A percentile compares a stretch with the other conserved stretches of the same genome.
phyloP scores from a whole-genome alignment of 176 grass and related monocot genomes.

The Coix lacrymajobi region DNA sequence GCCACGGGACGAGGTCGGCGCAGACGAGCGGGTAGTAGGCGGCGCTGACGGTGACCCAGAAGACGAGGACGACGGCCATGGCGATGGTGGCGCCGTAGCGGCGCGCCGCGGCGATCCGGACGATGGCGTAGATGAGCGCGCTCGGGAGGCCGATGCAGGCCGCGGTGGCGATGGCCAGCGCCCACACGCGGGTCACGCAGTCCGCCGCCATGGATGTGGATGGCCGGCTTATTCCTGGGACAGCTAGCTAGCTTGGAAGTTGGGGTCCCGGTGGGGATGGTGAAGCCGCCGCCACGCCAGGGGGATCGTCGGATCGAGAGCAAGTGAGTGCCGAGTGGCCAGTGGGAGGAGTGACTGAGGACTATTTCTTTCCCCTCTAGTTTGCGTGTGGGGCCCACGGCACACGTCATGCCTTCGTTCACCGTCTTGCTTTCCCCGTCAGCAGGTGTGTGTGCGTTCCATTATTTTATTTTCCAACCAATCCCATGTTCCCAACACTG shows the following conservation, averaged over 20 bases:
- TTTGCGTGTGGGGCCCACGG: background rate
- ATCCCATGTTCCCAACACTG: too few species aligned
- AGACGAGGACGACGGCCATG: background rate
- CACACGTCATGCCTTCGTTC: background rate
- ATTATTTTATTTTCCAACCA: too few species aligned
- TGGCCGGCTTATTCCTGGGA: too few species aligned
- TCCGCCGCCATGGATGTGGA: background rate
- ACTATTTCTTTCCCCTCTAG: background rate
- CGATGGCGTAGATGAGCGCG: conserved; percentile 4
- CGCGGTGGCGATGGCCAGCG: background rate
- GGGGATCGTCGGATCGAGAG: background rate
- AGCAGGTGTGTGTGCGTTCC: background rate
- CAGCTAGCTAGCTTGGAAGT: too few species aligned
- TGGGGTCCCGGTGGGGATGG: background rate
- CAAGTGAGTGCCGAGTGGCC: background rate
- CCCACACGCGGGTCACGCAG: background rate
- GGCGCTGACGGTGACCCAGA: conserved; percentile 1
- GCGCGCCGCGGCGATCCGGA: background rate
- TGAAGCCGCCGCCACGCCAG: background rate
- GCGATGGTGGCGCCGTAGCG: background rate
- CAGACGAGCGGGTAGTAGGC: background rate
- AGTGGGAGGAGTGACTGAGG: background rate
- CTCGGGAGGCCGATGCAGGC: background rate
- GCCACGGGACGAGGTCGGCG: background rate
- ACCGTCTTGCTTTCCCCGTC: background rate